These are phyloP conservation scores for Protomyces inouyei DNA, from an alignment of 1,139 yeast genomes.

Conservation along the genomic window DNA sequence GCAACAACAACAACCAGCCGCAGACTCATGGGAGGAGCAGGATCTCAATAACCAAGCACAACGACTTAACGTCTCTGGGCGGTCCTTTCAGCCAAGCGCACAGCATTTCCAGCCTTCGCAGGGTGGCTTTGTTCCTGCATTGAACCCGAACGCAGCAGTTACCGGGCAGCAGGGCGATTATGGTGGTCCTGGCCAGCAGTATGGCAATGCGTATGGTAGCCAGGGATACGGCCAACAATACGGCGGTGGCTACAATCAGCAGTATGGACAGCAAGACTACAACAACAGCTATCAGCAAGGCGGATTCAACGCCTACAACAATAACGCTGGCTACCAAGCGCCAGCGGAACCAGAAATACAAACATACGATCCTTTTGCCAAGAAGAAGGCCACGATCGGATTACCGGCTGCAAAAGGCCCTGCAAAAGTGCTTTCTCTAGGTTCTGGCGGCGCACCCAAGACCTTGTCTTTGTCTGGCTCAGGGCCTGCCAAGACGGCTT, in stretches of 20 bases:
- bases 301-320: constrained; percentile 40
- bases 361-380: constrained; percentile 16
- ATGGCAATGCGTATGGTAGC: constrained; percentile 39
- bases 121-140: constrained; percentile 24
- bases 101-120: constrained; percentile 23
- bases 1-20: constrained; percentile 7
- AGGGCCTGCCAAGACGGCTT: constrained; percentile 26
- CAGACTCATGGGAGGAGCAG: constrained; percentile 20
- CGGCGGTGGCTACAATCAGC: constrained; percentile 38
- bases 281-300: constrained; percentile 66
- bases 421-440: constrained; percentile 26
- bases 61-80: constrained; percentile 21
- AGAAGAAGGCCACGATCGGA: constrained; percentile 1
- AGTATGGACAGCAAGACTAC: constrained; percentile 53
- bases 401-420: constrained; percentile 27
- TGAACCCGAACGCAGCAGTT: constrained; percentile 25
- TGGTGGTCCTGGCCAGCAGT: constrained; percentile 36
- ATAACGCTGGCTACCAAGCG: constrained; percentile 25
- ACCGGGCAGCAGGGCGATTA: constrained; percentile 16
- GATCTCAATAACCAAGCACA: constrained; percentile 8
- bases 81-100: constrained; percentile 20
- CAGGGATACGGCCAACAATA: constrained; percentile 34
- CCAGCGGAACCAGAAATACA: constrained; percentile 20
- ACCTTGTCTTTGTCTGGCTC: constrained; percentile 14
- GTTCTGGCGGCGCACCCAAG: constrained; percentile 19